Conservation (phyloP, 2,329 filamentous ascomycete species). For the Teratosphaeria pseudoeucalypti region DNA sequence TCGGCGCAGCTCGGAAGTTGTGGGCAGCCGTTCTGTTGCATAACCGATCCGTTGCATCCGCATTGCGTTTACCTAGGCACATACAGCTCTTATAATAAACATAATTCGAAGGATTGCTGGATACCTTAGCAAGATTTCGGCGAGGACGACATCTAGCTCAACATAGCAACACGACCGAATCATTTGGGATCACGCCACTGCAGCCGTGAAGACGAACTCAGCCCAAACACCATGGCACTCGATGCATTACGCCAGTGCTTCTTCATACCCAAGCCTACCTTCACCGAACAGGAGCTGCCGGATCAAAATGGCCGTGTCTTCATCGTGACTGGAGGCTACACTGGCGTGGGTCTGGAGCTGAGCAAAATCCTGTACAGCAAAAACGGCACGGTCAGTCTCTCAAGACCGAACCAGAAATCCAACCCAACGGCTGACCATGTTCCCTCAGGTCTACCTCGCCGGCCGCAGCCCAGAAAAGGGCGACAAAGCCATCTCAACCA, state of each 20-base stretch:
- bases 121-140: too few relatives aligned
- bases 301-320: conserved; percentile 37
- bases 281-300: conserved; percentile 34
- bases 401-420: neutral
- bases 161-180: too few relatives aligned
- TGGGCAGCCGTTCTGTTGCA: too few relatives aligned
- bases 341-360: conserved; percentile 44
- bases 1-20: too few relatives aligned
- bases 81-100: too few relatives aligned
- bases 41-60: too few relatives aligned
- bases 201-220: neutral
- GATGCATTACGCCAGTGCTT: conserved; percentile 16
- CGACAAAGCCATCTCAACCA: conserved; percentile 34
- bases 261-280: conserved; percentile 26
- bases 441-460: conserved; percentile 39
- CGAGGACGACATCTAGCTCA: too few relatives aligned
- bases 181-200: too few relatives aligned
- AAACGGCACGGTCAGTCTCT: conserved; percentile 34
- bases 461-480: conserved; percentile 40
- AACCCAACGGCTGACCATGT: neutral
- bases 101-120: too few relatives aligned
- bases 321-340: conserved; percentile 43
- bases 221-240: neutral
- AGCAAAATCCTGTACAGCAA: conserved; percentile 43
- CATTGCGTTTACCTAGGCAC: too few relatives aligned